These are phyloP conservation scores for Flueggea neowawraea DNA, from an alignment of 441 rosid genomes.

Conservation along the genomic window DNA sequence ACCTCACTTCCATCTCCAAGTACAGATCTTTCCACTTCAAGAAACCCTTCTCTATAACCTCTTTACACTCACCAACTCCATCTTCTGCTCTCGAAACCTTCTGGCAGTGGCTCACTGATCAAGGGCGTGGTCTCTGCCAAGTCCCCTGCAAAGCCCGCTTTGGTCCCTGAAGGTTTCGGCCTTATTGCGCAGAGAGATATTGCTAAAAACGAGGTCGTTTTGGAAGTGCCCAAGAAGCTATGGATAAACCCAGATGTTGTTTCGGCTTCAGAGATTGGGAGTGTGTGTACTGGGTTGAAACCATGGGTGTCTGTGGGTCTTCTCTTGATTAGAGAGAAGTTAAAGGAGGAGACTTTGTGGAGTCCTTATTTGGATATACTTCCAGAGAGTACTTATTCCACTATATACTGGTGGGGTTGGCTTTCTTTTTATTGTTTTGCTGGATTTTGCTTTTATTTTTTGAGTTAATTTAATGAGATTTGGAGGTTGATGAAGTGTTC, in stretches of 20 bases:
- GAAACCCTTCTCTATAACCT: constrained; percentile 29
- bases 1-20: constrained; percentile 10
- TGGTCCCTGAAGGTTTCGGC: constrained; percentile 74
- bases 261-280: constrained; percentile 77
- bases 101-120: constrained; percentile 84
- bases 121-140: constrained; percentile 65
- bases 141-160: constrained; percentile 54
- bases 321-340: constrained; percentile 81
- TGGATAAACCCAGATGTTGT: constrained; percentile 90
- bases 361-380: constrained; percentile 80
- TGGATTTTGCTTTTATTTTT: background rate
- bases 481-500: constrained; percentile 32
- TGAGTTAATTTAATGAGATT: no score
- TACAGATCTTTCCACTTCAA: constrained; percentile 22
- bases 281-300: constrained; percentile 67
- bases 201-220: constrained; percentile 75
- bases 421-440: background rate
- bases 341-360: constrained; percentile 57
- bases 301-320: constrained; percentile 91
- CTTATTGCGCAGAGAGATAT: constrained; percentile 77
- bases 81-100: constrained; percentile 39
- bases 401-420: constrained; percentile 81
- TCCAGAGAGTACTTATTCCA: constrained; percentile 74
- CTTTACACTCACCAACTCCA: constrained; percentile 24
- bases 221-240: constrained; percentile 80